phyloP scores from a whole-genome alignment of 139 green algal species.

The Diplosphaera chodatii region DNA sequence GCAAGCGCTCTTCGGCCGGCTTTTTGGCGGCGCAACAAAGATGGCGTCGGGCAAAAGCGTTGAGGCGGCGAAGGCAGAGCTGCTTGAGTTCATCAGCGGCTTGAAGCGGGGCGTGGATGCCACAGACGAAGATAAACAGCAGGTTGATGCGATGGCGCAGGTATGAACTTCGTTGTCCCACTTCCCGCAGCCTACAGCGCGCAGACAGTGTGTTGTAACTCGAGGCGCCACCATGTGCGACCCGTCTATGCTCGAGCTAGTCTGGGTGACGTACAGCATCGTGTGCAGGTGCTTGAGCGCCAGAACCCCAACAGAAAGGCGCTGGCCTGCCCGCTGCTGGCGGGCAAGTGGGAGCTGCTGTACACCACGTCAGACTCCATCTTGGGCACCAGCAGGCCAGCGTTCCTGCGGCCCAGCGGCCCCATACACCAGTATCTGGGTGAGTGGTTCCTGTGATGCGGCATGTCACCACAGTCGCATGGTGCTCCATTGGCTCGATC shows the following conservation, averaged over 20 bases:
- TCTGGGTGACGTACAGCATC: no score
- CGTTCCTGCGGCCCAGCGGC: slow-evolving; percentile 63
- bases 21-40: not conserved
- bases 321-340: slow-evolving; percentile 42
- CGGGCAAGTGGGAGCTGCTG: slow-evolving; percentile 76
- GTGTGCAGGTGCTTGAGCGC: slow-evolving; percentile 57
- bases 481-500: no score
- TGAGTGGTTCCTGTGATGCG: slow-evolving; percentile 1
- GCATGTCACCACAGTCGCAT: no score
- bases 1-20: not conserved
- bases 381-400: slow-evolving; percentile 49
- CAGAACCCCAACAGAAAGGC: slow-evolving; percentile 63
- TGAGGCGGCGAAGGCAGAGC: slow-evolving; percentile 2
- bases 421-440: slow-evolving; percentile 82
- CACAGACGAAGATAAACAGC: slow-evolving; percentile 32
- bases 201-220: no score
- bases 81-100: slow-evolving; percentile 48
- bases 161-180: no score
- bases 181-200: no score
- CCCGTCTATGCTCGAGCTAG: no score
- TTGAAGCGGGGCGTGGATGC: slow-evolving; percentile 47
- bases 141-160: slow-evolving; percentile 47
- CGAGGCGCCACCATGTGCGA: no score
- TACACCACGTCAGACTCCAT: slow-evolving; percentile 87
- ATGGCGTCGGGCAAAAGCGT: not conserved